Percentiles rank a stretch among this genome's conserved stretches.
These are phyloP conservation scores for Ophiosphaerella korrae DNA, from an alignment of 2,329 filamentous ascomycete genomes.

Conservation along the genomic window DNA sequence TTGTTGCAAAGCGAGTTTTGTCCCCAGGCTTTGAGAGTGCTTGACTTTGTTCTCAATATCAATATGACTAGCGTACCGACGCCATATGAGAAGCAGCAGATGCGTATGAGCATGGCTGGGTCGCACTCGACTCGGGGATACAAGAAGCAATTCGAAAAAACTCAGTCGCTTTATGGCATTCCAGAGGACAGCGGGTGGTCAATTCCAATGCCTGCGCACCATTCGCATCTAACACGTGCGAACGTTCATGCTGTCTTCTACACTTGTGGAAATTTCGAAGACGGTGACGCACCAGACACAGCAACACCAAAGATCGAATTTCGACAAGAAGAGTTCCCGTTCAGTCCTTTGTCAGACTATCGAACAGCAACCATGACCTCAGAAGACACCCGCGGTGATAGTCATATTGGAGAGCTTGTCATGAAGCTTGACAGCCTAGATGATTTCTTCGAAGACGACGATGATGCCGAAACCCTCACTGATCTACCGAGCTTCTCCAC, in stretches of 20 bases:
- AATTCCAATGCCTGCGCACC: conserved; percentile 87
- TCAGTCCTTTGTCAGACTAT: conserved; percentile 70
- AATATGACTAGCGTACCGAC: conserved; percentile 78
- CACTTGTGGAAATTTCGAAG: conserved; percentile 69
- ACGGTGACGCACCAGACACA: conserved; percentile 59
- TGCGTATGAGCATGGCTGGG: conserved; percentile 97
- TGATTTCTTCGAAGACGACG: conserved; percentile 59
- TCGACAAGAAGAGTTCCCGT: conserved; percentile 84
- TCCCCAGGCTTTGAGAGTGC: conserved; percentile 85
- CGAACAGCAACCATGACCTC: conserved; percentile 92
- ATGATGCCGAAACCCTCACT: conserved; percentile 44
- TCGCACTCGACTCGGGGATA: conserved; percentile 78
- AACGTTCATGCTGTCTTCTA: conserved; percentile 98
- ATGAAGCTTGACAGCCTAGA: conserved; percentile 61
- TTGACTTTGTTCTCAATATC: conserved; percentile 96
- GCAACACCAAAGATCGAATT: conserved; percentile 90
- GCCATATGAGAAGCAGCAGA: conserved; percentile 89
- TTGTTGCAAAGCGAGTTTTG: conserved; percentile 92
- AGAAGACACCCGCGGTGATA: conserved; percentile 74
- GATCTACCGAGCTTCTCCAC: conserved; percentile 41
- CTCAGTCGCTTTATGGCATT: conserved; percentile 93
- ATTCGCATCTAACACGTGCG: conserved; percentile 81
- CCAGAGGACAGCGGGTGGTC: conserved; percentile 96
- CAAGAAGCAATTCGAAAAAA: conserved; percentile 92
- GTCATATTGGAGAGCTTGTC: conserved; percentile 81